A percentile compares a stretch with the other conserved stretches of the same genome.
These are phyloP conservation scores for Russula vinacea DNA, from an alignment of 768 basidiomycete species.

Conservation along the genomic window DNA sequence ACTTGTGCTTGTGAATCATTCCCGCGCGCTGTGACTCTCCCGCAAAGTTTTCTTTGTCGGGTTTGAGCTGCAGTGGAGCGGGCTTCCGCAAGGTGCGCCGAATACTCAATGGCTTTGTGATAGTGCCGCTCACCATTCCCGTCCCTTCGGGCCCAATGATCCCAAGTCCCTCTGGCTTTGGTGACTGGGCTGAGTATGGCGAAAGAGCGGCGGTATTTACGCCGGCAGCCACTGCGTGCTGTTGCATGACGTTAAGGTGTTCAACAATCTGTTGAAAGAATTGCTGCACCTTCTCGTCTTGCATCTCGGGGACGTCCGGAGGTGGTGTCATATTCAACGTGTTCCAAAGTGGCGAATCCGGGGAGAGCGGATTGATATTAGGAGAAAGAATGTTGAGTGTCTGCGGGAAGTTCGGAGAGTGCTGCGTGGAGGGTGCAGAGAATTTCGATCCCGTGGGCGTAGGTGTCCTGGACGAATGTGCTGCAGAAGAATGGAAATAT, in stretches of 20 bases:
- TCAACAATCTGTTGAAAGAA: conserved; percentile 86
- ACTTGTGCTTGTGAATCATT: conserved; percentile 39
- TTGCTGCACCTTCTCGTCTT: conserved; percentile 72
- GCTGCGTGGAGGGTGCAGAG: conserved; percentile 34
- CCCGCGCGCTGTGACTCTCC: conserved; percentile 1
- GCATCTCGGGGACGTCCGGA: conserved; percentile 62
- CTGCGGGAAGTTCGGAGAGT: conserved; percentile 29
- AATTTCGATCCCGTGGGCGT: conserved; percentile 29
- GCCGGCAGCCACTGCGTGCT: conserved; percentile 39
- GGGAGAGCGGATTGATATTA: conserved; percentile 34
- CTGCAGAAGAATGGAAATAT: conserved; percentile 23
- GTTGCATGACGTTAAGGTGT: conserved; percentile 72
- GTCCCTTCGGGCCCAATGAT: conserved; percentile 13
- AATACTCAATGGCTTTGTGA: conserved; percentile 48
- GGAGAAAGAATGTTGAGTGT: conserved; percentile 27
- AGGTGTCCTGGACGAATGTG: conserved; percentile 1
- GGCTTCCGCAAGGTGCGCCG: conserved; percentile 30
- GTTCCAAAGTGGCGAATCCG: conserved; percentile 37
- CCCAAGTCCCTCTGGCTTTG: conserved; percentile 17
- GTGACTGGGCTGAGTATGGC: conserved; percentile 6
- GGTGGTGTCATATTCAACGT: conserved; percentile 39
- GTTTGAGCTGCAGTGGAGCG: conserved; percentile 29
- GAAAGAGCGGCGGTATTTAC: conserved; percentile 9
- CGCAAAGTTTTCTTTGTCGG: conserved; percentile 59
- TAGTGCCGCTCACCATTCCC: conserved; percentile 21